Base-by-base conservation (phyloP, 2,329 filamentous ascomycete species). In the Fusarium pseudoanthophilum region DNA sequence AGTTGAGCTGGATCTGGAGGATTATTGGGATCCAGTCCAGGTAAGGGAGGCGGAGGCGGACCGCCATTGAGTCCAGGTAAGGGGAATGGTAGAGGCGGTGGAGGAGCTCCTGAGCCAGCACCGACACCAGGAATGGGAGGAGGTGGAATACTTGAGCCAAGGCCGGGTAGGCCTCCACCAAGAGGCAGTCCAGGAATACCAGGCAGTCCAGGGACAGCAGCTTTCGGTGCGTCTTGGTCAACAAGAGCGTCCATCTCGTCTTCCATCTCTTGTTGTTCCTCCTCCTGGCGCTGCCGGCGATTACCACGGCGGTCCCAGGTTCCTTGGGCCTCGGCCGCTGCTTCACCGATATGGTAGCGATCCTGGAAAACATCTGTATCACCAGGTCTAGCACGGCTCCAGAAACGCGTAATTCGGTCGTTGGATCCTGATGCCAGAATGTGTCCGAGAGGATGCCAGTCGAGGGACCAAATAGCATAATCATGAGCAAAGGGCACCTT, bases 361-460 rank as follows among this genome's bases (percentile, higher is more conserved):
- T 99, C 96, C 78, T 95, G 95, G 83, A 94, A 89, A 77, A 93
- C 92, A 60, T 92, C 91, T n/a, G 88, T 89, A 75, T 98, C 95
- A 55, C 96, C 96, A 4, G 96, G 96, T 53, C 96, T 88, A 21
- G 94, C 90, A 46, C 96, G 92, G 7, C 95, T 95, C 96, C 96
- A 99, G 85, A 99, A 99, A 53, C 96, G 92, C 5, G 96, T 98
- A 70, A 97, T 95, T 45, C 96, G 92, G 81, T 99, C 96, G 81
- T 99, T 98, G 16, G 95, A 97, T 18, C 96, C 96, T 4, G 95
- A 97, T 2, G 95, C 95, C 13, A 99, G 89, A 72, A 99, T 95
- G 79, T 99, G 96, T 34, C 96, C 96, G 0, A 98, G 87, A 2
- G 96, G 96, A 80, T 99, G 96, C 95, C 96, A 99, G 84, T 98